Percentiles rank a stretch among this genome's conserved stretches.
phyloP scores from a whole-genome alignment of 495 filamentous ascomycete genomes.

The Beverwykella pulmonaria region DNA sequence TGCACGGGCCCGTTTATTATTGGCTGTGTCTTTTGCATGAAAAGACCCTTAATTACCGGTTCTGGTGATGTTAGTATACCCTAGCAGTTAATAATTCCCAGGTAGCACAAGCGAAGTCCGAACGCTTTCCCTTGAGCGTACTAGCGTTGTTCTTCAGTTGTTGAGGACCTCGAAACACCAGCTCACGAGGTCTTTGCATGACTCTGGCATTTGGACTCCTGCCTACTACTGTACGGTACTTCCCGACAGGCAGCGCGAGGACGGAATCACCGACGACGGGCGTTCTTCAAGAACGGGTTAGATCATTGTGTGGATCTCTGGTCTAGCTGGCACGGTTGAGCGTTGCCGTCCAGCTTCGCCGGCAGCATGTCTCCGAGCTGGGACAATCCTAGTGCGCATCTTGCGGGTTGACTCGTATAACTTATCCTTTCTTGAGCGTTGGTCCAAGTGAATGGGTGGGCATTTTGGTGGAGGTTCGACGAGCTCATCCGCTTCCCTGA shows the following conservation, averaged over 20 bases:
- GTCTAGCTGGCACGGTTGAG: background rate
- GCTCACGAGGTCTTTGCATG: background rate
- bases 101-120: background rate
- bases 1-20: background rate
- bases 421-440: background rate
- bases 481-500: too few species aligned
- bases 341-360: background rate
- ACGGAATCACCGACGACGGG: background rate
- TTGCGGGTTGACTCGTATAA: background rate
- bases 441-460: background rate
- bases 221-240: background rate
- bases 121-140: background rate
- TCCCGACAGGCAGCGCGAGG: background rate
- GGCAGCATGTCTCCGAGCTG: conserved; percentile 1
- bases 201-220: background rate
- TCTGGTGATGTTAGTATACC: background rate
- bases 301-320: background rate
- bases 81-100: background rate
- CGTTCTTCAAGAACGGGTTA: background rate
- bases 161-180: background rate
- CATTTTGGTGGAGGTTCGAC: too few species aligned
- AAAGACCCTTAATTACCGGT: background rate
- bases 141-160: background rate
- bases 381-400: background rate
- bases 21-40: background rate